Base-by-base conservation (phyloP, 345 rosid species). In the Eucalyptus viminalis region DNA sequence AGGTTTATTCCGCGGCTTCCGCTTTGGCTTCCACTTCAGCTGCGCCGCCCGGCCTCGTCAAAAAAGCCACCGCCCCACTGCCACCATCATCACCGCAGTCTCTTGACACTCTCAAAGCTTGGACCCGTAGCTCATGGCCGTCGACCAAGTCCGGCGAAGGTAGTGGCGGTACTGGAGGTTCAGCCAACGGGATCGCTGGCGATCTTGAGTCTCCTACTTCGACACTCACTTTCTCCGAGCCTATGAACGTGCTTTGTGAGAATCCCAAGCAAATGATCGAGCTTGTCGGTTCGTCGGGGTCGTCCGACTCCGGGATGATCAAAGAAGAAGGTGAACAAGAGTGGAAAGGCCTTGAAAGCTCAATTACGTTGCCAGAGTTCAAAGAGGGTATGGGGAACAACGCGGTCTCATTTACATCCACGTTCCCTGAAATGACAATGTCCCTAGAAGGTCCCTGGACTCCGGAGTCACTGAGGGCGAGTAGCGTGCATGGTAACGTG, bases 121-220 rank as follows among this genome's bases (percentile, higher is more conserved):
- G 91, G 91, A 86, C 43, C n/a, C 69, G 83, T 76, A 37, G 15
- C 83, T 76, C 83, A 76, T 76, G 87, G 29, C 86, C 86, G 9
- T 92, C 93, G 91, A 87, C 94, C 25, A 92, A 92, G 86, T 92
- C 91, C 19, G 90, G 90, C 85, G 88, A 93, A 87, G 93, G 93
- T 88, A 90, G 89, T 47, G 86, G 62, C 11, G 86, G 62, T 81
- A 49, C 67, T 1, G 87, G 88, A 43, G 88, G 44, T 83, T 47
- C 86, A 14, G 87, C 49, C 88, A 91, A 89, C 50, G 95, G 94
- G 69, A 86, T 87, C 86, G 90, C 91, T 31, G 93, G 86, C 47
- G 95, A 91, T 86, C 97, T 94, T 45, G 98, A 95, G 88, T 97
- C 99, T 88, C 99, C 98, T n/a, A 95, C 99, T 1, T 96, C 99